Evolutionary conservation across 2,329 filamentous ascomycete genomes (phyloP), one percentile per base, ranked within the genome.

Genomic region (Fusarium decemcellulare): DNA sequence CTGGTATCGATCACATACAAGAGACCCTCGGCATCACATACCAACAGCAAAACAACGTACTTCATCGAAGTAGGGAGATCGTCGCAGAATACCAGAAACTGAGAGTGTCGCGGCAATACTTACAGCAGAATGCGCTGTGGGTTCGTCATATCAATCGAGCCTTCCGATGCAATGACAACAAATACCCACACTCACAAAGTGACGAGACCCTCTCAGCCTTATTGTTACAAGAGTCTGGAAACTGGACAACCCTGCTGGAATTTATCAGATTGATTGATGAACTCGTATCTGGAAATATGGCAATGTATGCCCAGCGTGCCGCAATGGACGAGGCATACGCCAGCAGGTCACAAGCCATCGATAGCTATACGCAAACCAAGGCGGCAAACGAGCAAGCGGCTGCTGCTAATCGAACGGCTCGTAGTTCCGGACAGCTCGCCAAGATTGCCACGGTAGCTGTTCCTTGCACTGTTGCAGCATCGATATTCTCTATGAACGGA

Each of bases 1-100:
- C 1, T 14, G 27, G 0, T 4, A 14, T 0, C 8, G 11, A 0
- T 8, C 36, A 27, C 2, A 8, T 8, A 0, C 36, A n/a, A 2
- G n/a, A 34, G 5, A 14, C 32, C 0, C 11, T 37, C 0, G 27
- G 34, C 0, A 27, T 42, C 2, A 23, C 18, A 2, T n/a, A 10
- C 6, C 34, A 48, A 8, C 6, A 58, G 1, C n/a, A 30, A 8
- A 30, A 46, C 10, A 10, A 16, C 1, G 8, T 16, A 2, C 37
- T 58, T 16, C 32, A 42, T 10, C 36, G 55, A 29, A 58, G 36
- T 15, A 27, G 36, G 11, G 34, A 32, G 8, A 52, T 58, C 2
- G 55, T 36, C 12, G 44, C 36, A 0, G 44, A 52, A 11, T 58
- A 52, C 55, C 55, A 58, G 10, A n/a, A 16, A 0, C 16, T 58